Evolutionary conservation across 2,329 filamentous ascomycete genomes (phyloP), one percentile per base, ranked within the genome.

Genomic region (Stromatinia cepivora): DNA sequence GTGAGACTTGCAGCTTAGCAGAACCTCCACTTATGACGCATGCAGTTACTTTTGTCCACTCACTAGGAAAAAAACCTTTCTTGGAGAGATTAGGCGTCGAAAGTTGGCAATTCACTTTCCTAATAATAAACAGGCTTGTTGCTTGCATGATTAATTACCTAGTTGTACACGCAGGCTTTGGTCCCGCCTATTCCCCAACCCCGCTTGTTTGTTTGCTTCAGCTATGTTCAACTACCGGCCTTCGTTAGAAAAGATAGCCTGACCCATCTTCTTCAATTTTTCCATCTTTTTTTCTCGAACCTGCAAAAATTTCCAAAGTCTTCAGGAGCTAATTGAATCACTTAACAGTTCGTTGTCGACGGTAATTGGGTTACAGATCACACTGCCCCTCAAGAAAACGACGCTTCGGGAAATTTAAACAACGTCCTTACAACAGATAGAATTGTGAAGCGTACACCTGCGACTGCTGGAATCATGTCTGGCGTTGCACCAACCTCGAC

Each of bases 311-410:
- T 25, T 28, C 13, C 34, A 39, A 25, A 45, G 11, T 53, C 25
- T 45, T 53, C 66, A 63, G 13, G 63, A 68, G 42, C 57, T 68
- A 68, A 68, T 36, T 46, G 59, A 70, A 70, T 69, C 54, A 42
- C 56, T 65, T 53, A 17, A 62, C 67, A 97, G 94, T 99, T 97
- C 80, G 92, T 99, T 76, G 94, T 97, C 74, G 93, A 99, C 86
- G 92, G 92, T 75, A 87, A 87, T 75, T 99, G 95, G 95, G 89
- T 88, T 64, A 91, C 89, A 79, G 94, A 97, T 81, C 88, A 90
- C 76, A 88, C 88, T 70, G 91, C 90, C 54, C 91, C 92, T 70
- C 90, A 91, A 81, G 94, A 97, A 82, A 87, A 88, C 77, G 94
- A 97, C 84, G 86, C 87, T 73, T 85, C 89, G 77, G 91, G 92